Conservation (phyloP, 805 yeast genomes). For the Kregervanrija delftensis region DNA sequence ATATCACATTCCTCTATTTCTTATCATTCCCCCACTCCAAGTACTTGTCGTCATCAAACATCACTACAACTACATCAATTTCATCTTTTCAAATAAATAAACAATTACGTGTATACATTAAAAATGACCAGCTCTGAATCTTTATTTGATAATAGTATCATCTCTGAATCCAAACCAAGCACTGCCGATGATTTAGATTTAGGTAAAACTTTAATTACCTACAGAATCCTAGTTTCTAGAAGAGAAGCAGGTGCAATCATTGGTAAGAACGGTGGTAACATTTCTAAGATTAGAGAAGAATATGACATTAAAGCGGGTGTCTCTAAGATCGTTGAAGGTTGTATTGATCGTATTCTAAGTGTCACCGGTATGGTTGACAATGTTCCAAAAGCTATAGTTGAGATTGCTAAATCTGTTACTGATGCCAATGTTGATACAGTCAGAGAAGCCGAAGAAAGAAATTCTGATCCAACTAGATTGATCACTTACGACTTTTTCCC, state of each 20-base stretch:
- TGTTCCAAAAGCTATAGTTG: slow-evolving; percentile 62
- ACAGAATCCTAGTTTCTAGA: slow-evolving; percentile 64
- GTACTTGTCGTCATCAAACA: background rate
- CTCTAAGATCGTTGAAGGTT: slow-evolving; percentile 71
- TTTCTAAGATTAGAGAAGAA: slow-evolving; percentile 65
- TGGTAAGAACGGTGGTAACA: slow-evolving; percentile 77
- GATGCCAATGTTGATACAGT: slow-evolving; percentile 30
- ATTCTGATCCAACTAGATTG: slow-evolving; percentile 26
- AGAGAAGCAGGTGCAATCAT: slow-evolving; percentile 88
- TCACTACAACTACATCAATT: background rate
- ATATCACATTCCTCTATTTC: no score
- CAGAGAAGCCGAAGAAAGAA: slow-evolving; percentile 15
- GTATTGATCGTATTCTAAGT: slow-evolving; percentile 76
- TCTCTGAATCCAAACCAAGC: slow-evolving; percentile 9
- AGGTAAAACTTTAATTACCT: slow-evolving; percentile 28
- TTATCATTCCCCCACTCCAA: no score
- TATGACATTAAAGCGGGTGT: slow-evolving; percentile 84
- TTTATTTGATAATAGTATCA: slow-evolving; percentile 25
- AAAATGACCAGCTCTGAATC: slow-evolving; percentile 24
- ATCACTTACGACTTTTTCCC: slow-evolving; percentile 48
- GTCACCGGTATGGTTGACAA: slow-evolving; percentile 67
- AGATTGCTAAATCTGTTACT: slow-evolving; percentile 60
- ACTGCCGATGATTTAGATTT: slow-evolving; percentile 16
- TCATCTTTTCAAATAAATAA: no score
- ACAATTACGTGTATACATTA: background rate